Base-by-base conservation (phyloP, 805 yeast species). In the Saccharomycopsis olivae region DNA sequence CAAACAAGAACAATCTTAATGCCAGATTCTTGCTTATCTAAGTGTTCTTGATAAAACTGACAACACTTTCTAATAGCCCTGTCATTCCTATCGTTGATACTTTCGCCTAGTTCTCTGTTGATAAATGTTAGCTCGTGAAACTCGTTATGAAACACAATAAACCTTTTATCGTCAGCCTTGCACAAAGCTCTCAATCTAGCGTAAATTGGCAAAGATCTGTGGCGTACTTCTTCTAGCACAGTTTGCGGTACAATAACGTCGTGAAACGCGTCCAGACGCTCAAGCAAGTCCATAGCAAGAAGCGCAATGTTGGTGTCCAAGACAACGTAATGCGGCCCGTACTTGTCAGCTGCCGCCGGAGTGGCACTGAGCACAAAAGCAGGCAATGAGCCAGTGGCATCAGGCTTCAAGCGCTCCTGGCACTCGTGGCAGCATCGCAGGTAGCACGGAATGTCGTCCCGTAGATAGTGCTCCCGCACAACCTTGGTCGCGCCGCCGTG, bases 231-330 rank as follows among this genome's bases (percentile, higher is more conserved):
- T 50, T 94, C 96, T 27, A 92, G 65, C 2, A 86, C 96, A 5
- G 94, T 82, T 57, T 92, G 98, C 1, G 97, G 95, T n/a, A 92
- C 64, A 41, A 92, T 79, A 14, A 88, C 95, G 59, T 92, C 97
- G 53, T 70, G 79, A 53, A 92, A 84, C 39, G 83, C 79, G 23
- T 71, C 68, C 16, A 68, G 67, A 51, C 75, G 78, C 58, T 92
- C 99, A 41, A 92, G 62, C 44, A 92, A 62, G 58, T 92, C 99
- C 47, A 92, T 89, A 4, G 95, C 89, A 54, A 78, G 82, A 46
- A 92, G 62, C 1, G 83, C 79, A 48, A 92, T 78, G 54, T 92
- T 89, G 2, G 97, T 86, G 57, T 92, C 98, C 6, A 88, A 57
- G 1, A 92, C 73, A 6, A 81, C 65, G 53, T 92, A 92, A 55